A percentile compares a stretch with the other conserved stretches of the same genome.
phyloP scores from a whole-genome alignment of 306 rosid species.

The Sindora glabra region DNA sequence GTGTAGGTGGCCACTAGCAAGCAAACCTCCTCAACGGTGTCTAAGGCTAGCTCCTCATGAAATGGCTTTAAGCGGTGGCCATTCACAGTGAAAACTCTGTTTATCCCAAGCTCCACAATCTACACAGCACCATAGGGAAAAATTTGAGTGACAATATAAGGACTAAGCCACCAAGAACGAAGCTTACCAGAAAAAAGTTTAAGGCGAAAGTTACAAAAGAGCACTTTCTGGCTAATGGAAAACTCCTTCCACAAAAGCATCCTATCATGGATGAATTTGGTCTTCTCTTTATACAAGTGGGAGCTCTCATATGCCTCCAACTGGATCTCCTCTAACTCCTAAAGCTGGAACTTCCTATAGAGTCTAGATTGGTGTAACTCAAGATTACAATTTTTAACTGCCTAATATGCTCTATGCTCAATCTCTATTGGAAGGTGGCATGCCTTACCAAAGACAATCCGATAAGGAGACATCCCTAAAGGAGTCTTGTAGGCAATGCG shows the following conservation, averaged over 20 bases:
- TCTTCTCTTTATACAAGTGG: neutral
- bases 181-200: neutral
- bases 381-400: slow-evolving; percentile 3
- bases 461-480: neutral
- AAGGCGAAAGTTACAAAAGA: neutral
- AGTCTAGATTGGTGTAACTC: no score
- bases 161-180: neutral
- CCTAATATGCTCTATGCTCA: slow-evolving; percentile 4
- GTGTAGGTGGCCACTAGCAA: no score
- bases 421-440: neutral
- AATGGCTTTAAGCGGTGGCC: no score
- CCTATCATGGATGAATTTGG: neutral
- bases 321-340: neutral
- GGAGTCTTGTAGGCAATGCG: neutral
- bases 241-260: neutral
- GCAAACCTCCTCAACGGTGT: no score
- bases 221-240: neutral
- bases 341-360: no score
- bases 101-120: no score
- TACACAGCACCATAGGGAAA: no score
- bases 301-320: neutral
- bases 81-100: no score
- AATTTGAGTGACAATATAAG: neutral
- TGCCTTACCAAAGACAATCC: neutral
- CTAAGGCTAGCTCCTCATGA: no score